Evolutionary conservation across 2,329 filamentous ascomycete genomes (phyloP), one percentile per base, ranked within the genome.

Genomic region (Epicoccum sorghinum): DNA sequence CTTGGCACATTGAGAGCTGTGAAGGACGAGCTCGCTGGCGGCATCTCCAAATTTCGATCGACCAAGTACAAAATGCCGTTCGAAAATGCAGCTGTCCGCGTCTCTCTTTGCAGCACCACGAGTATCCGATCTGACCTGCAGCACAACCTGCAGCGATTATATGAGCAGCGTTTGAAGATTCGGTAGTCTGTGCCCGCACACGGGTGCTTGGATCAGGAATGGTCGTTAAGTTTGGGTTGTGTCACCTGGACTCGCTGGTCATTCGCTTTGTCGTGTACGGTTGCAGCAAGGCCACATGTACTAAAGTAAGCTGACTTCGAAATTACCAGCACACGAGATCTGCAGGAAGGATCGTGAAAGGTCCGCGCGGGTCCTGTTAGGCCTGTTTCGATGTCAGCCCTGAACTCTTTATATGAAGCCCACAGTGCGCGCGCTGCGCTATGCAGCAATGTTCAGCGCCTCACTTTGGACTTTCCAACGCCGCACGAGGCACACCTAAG

Each of bases 1-100:
- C 69, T 58, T 56, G 72, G 64, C 49, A 75, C 64, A 60, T 77
- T 77, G 44, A 77, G 69, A 39, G 74, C 67, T 57, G 69, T 74
- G 59, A 77, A 77, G 40, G 72, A 77, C 52, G 70, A 66, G 52
- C 72, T 73, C 58, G 73, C 69, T 51, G 75, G 75, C 52, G 73
- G 71, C 73, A 76, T 75, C 45, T 62, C 60, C 47, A 47, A 14
- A 55, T 49, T 41, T 40, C 40, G 48, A 40, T 57, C 24, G 23
- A 24, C 48, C 51, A 38, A 46, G 56, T 36, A 47, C 53, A 54
- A 32, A 47, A 47, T 47, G 39, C 38, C 23, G 48, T 36, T 58
- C 52, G 51, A 55, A 27, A 47, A 53, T 54, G 47, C 23, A 45
- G 48, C 48, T 52, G 57, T 39, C 52, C 53, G 47, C 54, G 47